phyloP scores from a whole-genome alignment of 202 grass and related monocot genomes.

The Setaria viridis region DNA sequence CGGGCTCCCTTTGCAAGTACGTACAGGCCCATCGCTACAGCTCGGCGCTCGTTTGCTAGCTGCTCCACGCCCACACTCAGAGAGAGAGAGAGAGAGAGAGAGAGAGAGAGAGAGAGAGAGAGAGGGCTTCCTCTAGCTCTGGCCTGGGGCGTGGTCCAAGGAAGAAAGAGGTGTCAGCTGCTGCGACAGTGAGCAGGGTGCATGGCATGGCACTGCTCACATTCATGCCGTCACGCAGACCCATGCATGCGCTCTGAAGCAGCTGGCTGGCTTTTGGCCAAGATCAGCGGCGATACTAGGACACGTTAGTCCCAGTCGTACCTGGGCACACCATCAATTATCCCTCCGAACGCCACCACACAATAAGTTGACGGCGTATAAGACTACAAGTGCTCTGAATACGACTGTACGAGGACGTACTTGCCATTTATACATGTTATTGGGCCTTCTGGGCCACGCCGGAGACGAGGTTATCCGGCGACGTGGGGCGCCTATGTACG shows the following conservation, averaged over 20 bases:
- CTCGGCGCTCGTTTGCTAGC: not conserved
- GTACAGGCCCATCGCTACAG: conserved; percentile 32
- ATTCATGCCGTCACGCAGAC: conserved; percentile 54
- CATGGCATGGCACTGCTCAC: conserved; percentile 56
- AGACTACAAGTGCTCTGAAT: not conserved
- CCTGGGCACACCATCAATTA: no score
- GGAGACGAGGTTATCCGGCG: not conserved
- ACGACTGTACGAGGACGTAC: not conserved
- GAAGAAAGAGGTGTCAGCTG: conserved; percentile 17
- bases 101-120: not conserved
- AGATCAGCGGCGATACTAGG: not conserved
- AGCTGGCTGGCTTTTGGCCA: conserved; percentile 14
- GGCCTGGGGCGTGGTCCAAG: conserved; percentile 34
- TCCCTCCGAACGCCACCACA: no score
- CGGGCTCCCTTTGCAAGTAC: conserved; percentile 45
- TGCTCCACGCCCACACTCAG: not conserved
- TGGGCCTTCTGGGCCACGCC: not conserved
- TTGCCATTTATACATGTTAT: not conserved
- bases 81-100: not conserved
- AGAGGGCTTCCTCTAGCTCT: no score
- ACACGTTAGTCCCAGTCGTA: no score
- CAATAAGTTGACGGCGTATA: not conserved
- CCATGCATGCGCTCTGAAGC: conserved; percentile 27
- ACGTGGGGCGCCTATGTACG: not conserved
- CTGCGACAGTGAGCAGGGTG: conserved; percentile 40